Conservation (phyloP, 192 early-diverging fungal genomes). For the Gryganskiella cystojenkinii region DNA sequence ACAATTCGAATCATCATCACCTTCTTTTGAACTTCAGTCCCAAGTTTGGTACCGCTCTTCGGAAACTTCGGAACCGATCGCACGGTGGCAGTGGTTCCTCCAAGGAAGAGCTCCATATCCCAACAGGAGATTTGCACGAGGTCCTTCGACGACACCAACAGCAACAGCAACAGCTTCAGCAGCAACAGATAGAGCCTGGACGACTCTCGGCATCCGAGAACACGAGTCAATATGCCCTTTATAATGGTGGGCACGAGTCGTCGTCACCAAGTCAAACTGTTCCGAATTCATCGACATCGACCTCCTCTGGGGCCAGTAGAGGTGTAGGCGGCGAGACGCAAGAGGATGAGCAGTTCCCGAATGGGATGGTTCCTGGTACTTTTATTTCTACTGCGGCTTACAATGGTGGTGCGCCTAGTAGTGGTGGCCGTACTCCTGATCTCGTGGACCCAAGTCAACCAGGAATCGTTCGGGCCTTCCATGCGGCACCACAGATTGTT, state of each 20-base stretch:
- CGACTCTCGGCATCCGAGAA: neutral
- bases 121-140: constrained; percentile 5
- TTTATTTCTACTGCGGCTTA: neutral
- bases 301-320: neutral
- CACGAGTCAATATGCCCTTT: constrained; percentile 8
- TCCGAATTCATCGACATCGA: neutral
- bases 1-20: no score
- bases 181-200: neutral
- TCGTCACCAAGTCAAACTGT: no score
- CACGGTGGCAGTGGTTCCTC: constrained; percentile 15
- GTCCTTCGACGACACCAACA: neutral
- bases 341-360: constrained; percentile 3
- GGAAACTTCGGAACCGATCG: constrained; percentile 20
- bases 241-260: no score
- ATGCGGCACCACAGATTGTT: constrained; percentile 6
- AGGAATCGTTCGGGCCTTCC: neutral
- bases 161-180: neutral
- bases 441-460: neutral
- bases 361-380: neutral
- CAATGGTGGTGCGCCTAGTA: neutral
- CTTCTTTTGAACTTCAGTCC: constrained; percentile 7
- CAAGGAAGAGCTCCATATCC: constrained; percentile 9
- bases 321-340: neutral
- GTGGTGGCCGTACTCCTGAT: neutral
- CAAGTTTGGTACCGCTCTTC: constrained; percentile 11